phyloP scores from a whole-genome alignment of 2,329 filamentous ascomycete species.

The Diaporthe eres region DNA sequence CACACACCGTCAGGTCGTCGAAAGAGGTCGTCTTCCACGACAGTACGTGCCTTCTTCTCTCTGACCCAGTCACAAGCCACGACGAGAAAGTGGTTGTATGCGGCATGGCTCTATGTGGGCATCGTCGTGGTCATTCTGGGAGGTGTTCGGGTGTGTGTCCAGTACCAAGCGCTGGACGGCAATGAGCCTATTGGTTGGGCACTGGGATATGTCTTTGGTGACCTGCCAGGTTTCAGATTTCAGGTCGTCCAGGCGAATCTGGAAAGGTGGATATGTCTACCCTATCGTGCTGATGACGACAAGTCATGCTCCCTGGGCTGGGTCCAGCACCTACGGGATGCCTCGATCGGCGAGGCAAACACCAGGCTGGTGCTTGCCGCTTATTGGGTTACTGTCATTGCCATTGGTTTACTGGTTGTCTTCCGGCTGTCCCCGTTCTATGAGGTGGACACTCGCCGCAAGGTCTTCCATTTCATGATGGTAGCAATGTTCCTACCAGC shows the following conservation, averaged over 20 bases:
- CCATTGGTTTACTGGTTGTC: constrained; percentile 80
- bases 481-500: constrained; percentile 94
- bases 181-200: constrained; percentile 94
- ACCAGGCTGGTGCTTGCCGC: constrained; percentile 81
- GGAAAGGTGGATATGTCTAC: constrained; percentile 82
- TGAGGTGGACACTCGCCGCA: constrained; percentile 95
- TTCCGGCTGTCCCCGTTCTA: constrained; percentile 81
- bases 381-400: constrained; percentile 81
- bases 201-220: constrained; percentile 88
- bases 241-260: constrained; percentile 78
- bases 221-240: constrained; percentile 79
- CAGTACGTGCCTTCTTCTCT: constrained; percentile 80
- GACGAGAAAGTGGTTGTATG: constrained; percentile 86
- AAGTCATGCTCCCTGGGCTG: constrained; percentile 67
- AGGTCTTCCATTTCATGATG: constrained; percentile 99
- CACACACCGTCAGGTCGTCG: constrained; percentile 75
- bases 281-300: constrained; percentile 55
- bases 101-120: constrained; percentile 80
- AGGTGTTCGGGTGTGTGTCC: constrained; percentile 80
- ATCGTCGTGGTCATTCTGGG: constrained; percentile 77
- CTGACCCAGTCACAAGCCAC: constrained; percentile 85
- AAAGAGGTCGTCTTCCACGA: constrained; percentile 75
- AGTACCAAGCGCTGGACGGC: constrained; percentile 74
- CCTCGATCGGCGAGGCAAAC: constrained; percentile 80
- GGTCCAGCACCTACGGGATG: constrained; percentile 75